A percentile compares a stretch with the other conserved stretches of the same genome.
These are phyloP conservation scores for Aspergillus persii DNA, from an alignment of 2,329 filamentous ascomycete genomes.

Conservation along the genomic window DNA sequence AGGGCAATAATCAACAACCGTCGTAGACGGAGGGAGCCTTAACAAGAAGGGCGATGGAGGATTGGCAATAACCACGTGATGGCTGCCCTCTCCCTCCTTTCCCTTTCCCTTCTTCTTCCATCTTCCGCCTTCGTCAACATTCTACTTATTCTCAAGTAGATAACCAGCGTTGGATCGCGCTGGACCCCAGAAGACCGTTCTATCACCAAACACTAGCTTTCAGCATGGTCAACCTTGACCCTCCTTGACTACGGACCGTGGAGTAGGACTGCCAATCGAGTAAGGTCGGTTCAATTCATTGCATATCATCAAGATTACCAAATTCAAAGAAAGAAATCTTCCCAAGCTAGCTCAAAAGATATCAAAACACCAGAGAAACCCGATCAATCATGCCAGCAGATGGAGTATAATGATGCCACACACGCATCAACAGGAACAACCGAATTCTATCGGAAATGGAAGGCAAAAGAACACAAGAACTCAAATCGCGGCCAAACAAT, in stretches of 20 bases:
- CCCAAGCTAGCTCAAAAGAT: neutral
- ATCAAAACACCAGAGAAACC: neutral
- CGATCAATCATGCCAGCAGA: constrained; percentile 1
- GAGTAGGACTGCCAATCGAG: neutral
- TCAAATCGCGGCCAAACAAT: neutral
- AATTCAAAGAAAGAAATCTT: neutral
- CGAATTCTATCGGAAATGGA: constrained; percentile 1
- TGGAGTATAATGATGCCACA: neutral
- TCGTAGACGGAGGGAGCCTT: neutral
- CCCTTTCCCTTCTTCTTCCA: neutral
- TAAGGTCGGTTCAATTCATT: neutral
- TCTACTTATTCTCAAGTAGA: neutral
- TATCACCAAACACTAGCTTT: neutral
- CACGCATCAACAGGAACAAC: neutral
- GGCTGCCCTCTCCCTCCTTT: neutral
- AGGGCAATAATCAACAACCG: too few species aligned
- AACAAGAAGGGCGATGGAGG: too few species aligned
- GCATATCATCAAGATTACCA: neutral
- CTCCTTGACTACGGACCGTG: neutral
- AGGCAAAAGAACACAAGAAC: neutral
- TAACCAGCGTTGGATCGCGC: too few species aligned
- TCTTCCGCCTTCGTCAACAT: neutral
- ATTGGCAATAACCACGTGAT: neutral
- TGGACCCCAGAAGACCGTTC: neutral
- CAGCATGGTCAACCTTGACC: neutral